These are phyloP conservation scores for Xylariaceae sp. DNA, from an alignment of 2,329 filamentous ascomycete species.

Conservation along the genomic window DNA sequence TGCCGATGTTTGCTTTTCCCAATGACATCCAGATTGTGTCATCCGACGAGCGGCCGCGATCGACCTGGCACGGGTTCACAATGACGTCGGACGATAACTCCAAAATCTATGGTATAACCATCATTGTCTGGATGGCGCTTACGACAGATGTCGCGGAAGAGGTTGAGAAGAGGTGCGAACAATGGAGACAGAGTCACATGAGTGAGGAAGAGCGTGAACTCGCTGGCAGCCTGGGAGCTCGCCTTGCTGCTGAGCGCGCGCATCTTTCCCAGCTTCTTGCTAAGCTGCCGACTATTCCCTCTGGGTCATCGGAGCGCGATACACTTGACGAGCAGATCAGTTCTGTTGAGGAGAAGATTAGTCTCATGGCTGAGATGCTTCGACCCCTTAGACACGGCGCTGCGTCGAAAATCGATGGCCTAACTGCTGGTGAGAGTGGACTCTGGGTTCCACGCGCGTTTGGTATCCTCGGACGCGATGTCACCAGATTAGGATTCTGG, in stretches of 20 bases:
- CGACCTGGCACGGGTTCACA: conserved; percentile 98
- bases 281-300: conserved; percentile 71
- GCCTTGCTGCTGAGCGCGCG: conserved; percentile 80
- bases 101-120: conserved; percentile 84
- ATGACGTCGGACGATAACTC: conserved; percentile 94
- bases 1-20: conserved; percentile 98
- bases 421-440: conserved; percentile 91
- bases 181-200: conserved; percentile 82
- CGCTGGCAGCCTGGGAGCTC: conserved; percentile 83
- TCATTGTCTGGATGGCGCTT: conserved; percentile 89
- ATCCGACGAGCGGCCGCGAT: conserved; percentile 84
- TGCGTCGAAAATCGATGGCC: conserved; percentile 91
- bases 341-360: conserved; percentile 93
- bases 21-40: conserved; percentile 97
- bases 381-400: conserved; percentile 89
- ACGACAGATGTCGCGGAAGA: conserved; percentile 77
- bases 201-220: conserved; percentile 86
- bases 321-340: conserved; percentile 90
- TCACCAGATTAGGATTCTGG: conserved; percentile 83
- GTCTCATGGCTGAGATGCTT: conserved; percentile 91
- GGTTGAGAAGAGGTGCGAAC: conserved; percentile 75
- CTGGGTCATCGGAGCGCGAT: conserved; percentile 76
- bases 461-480: conserved; percentile 82
- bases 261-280: conserved; percentile 84
- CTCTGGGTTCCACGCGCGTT: conserved; percentile 94